phyloP scores from a whole-genome alignment of 257 asterid genomes.

The Solanum tarijense region DNA sequence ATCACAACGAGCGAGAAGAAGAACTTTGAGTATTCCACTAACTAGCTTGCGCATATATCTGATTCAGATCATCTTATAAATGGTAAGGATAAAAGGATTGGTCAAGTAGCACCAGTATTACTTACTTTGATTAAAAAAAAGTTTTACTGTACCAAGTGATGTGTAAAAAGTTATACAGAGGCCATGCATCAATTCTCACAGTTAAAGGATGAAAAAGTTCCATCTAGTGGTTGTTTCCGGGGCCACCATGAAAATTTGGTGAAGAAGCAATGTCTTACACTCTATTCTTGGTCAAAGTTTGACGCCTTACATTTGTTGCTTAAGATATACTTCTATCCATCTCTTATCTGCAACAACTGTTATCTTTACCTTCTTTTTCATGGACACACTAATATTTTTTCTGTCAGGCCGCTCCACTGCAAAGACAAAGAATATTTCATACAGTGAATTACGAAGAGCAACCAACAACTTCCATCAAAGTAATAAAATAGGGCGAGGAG shows the following conservation, averaged over 20 bases:
- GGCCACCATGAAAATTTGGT: neutral
- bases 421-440: constrained; percentile 48
- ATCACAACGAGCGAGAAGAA: neutral
- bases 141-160: neutral
- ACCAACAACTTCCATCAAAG: constrained; percentile 57
- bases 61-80: neutral
- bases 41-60: neutral
- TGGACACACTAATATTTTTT: constrained; percentile 7
- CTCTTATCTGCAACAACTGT: neutral
- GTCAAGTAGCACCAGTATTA: neutral
- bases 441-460: constrained; percentile 51
- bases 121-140: neutral
- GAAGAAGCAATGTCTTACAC: neutral
- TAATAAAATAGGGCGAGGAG: constrained; percentile 81
- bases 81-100: neutral
- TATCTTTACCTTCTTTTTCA: neutral
- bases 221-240: neutral
- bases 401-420: constrained; percentile 34
- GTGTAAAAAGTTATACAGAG: neutral
- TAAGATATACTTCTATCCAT: neutral
- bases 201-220: neutral
- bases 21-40: neutral
- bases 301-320: neutral
- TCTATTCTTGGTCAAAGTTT: neutral
- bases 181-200: neutral